Evolutionary conservation across 495 filamentous ascomycete species (phyloP), one percentile per base, ranked within the genome.

Genomic region (Hyaloscypha finlandica): DNA sequence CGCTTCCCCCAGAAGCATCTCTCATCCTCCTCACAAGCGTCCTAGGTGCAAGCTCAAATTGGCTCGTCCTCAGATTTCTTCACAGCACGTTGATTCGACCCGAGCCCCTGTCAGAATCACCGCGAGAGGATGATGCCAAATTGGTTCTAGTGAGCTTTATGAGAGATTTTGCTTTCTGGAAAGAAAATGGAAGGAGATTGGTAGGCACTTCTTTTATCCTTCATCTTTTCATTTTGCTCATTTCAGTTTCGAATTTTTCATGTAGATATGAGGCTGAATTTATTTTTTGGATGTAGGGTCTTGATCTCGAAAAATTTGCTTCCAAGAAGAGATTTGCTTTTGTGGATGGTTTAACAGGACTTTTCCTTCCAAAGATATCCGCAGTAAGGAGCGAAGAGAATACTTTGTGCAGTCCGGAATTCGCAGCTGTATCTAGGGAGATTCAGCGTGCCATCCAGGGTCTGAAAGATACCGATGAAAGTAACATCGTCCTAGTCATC

Each of bases 121-220:
- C n/a, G 16, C 42, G 19, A 0, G 67, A 71, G n/a, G 66, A 71
- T 19, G 70, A 67, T 4, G 55, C 63, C 14, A 75, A 81, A n/a
- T 87, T 98, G 4, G 78, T 97, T 19, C 78, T 97, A 0, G 86
- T 94, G 67, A 93, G 89, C 78, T 97, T 89, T 76, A 78, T 96
- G 77, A 84, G 90, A 61, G 88, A 93, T 70, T 83, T 78, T 67
- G 79, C 83, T 31, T 96, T 96, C 74, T 97, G 93, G 93, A 87
- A 77, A 57, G 81, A 87, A 4, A 82, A 83, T 53, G 83, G 82
- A 31, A 83, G 83, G 64, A 84, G 84, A 75, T 73, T 92, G 68
- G 86, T 89, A 76, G 67, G 81, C 80, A 42, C 5, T 45, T 55
- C 19, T 58, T 67, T 8, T 22, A 58, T 68, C 11, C 29, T 25